A percentile compares a stretch with the other conserved stretches of the same genome.
phyloP scores from a whole-genome alignment of 2,329 filamentous ascomycete species.

The Epichloe festucae region DNA sequence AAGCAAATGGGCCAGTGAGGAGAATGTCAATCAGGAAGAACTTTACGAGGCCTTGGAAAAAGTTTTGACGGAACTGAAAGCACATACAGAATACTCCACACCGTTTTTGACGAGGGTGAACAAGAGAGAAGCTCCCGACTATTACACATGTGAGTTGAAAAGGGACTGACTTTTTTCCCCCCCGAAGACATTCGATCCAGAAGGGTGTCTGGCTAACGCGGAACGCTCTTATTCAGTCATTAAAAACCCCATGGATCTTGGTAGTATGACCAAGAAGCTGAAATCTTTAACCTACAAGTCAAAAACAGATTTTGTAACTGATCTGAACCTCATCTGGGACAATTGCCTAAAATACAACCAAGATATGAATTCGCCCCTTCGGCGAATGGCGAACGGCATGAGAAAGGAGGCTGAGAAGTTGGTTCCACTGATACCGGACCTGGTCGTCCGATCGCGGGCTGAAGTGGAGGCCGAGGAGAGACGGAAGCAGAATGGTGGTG shows the following conservation, averaged over 20 bases:
- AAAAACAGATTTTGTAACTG: slow-evolving; percentile 87
- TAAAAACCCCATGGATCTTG: slow-evolving; percentile 95
- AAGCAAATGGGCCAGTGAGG: slow-evolving; percentile 98
- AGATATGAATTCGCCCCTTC: slow-evolving; percentile 71
- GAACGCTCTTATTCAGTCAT: slow-evolving; percentile 47
- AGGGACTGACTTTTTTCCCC: background rate
- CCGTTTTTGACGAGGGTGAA: slow-evolving; percentile 90
- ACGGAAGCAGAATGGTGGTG: slow-evolving; percentile 72
- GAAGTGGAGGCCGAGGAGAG: slow-evolving; percentile 86
- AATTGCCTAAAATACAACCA: slow-evolving; percentile 96
- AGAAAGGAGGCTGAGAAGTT: slow-evolving; percentile 95
- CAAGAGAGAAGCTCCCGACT: slow-evolving; percentile 93
- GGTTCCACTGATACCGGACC: slow-evolving; percentile 86
- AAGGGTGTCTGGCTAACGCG: background rate
- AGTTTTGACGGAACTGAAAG: slow-evolving; percentile 91
- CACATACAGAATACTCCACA: slow-evolving; percentile 93
- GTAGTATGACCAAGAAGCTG: slow-evolving; percentile 96
- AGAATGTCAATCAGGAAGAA: slow-evolving; percentile 94
- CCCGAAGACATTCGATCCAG: background rate
- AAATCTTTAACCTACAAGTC: slow-evolving; percentile 69
- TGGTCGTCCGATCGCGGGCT: slow-evolving; percentile 77
- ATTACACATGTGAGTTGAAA: slow-evolving; percentile 62
- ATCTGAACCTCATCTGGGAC: slow-evolving; percentile 90
- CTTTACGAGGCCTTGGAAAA: slow-evolving; percentile 95
- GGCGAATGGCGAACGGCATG: slow-evolving; percentile 93